Conservation (phyloP, 495 filamentous ascomycete species). For the Rusavskia elegans region DNA sequence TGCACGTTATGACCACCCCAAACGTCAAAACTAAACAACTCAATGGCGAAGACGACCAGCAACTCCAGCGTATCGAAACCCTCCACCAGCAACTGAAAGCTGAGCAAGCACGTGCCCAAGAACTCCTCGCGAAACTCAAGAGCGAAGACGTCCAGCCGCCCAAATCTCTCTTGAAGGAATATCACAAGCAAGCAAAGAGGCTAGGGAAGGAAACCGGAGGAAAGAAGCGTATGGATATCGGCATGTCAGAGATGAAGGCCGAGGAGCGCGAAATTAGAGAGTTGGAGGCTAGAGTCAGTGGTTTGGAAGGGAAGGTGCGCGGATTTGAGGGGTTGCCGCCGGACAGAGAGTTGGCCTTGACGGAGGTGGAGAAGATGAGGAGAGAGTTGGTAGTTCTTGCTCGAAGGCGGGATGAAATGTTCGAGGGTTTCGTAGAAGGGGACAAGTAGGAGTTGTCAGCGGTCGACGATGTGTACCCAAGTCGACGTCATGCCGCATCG, state of each 20-base stretch:
- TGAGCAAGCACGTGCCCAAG: conserved; percentile 11
- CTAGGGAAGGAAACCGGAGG: not conserved
- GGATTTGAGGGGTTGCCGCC: conserved; percentile 47
- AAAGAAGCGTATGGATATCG: not conserved
- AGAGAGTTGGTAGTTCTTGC: conserved; percentile 37
- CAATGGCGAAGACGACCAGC: conserved; percentile 8
- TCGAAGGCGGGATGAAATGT: conserved; percentile 40
- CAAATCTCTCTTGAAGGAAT: not conserved
- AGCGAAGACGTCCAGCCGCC: conserved; percentile 1
- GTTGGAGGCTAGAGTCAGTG: conserved; percentile 32
- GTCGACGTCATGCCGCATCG: too few relatives aligned
- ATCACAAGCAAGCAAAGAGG: not conserved
- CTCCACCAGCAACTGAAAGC: conserved; percentile 14
- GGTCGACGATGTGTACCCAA: too few relatives aligned
- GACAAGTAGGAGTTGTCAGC: not conserved
- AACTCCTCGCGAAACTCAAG: conserved; percentile 12
- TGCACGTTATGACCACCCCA: not conserved
- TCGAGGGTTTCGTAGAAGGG: conserved; percentile 25
- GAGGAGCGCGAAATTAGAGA: conserved; percentile 35
- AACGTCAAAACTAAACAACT: not conserved
- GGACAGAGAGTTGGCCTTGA: conserved; percentile 45
- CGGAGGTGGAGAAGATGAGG: conserved; percentile 42
- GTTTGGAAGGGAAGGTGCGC: conserved; percentile 39
- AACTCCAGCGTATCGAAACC: conserved; percentile 13
- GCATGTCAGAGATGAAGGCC: conserved; percentile 15